These are phyloP conservation scores for Fraxinus dipetala DNA, from an alignment of 305 asterid genomes.

Conservation along the genomic window DNA sequence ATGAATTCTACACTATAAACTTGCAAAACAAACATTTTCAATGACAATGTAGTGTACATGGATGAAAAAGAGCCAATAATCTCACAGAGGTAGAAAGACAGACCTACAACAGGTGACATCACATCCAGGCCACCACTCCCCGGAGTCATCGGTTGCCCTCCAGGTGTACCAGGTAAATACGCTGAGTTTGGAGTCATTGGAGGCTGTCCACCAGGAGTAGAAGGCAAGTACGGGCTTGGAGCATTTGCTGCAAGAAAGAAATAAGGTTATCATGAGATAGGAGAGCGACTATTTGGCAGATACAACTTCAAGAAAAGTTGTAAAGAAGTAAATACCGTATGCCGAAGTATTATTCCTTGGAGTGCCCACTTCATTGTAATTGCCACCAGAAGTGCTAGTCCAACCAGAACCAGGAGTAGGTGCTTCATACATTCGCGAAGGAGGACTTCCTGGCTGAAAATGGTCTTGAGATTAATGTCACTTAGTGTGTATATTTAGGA, in stretches of 20 bases:
- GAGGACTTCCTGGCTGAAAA: constrained; percentile 86
- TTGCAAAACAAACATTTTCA: not conserved
- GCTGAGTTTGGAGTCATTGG: constrained; percentile 99
- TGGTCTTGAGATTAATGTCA: not conserved
- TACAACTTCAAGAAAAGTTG: not conserved
- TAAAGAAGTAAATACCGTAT: constrained; percentile 51
- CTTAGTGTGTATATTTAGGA: not conserved
- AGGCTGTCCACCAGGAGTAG: constrained; percentile 97
- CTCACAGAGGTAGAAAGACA: constrained; percentile 22
- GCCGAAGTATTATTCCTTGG: constrained; percentile 79
- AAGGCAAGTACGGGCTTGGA: constrained; percentile 97
- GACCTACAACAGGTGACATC: constrained; percentile 93
- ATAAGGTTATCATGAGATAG: not conserved
- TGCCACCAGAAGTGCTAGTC: constrained; percentile 59
- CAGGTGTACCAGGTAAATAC: constrained; percentile 95
- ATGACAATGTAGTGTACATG: not conserved
- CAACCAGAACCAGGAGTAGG: constrained; percentile 99
- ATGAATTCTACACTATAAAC: not conserved
- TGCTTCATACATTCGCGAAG: constrained; percentile 88
- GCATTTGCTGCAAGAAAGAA: constrained; percentile 66
- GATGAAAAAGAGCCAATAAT: not conserved
- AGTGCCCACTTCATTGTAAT: constrained; percentile 78
- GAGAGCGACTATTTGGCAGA: not conserved
- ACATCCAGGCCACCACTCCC: constrained; percentile 94
- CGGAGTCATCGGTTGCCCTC: constrained; percentile 99